These are phyloP conservation scores for Lasiosphaeria hispida DNA, from an alignment of 495 filamentous ascomycete genomes.

Conservation along the genomic window DNA sequence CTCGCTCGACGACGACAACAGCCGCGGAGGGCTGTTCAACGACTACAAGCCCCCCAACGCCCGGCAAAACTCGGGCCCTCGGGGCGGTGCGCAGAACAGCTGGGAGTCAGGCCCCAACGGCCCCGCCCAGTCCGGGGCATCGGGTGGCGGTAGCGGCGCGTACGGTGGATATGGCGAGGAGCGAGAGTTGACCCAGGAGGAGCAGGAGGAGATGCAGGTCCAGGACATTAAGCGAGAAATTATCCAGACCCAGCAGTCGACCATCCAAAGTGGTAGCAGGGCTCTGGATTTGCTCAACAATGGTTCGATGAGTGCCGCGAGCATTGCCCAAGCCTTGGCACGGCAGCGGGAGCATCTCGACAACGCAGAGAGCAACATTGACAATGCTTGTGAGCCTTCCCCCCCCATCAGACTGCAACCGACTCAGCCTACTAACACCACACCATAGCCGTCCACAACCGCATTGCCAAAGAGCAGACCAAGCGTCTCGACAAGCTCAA, in stretches of 20 bases:
- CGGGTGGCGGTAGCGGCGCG: conserved; percentile 27
- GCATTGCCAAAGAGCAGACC: conserved; percentile 11
- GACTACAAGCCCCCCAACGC: conserved; percentile 51
- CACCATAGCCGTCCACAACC: conserved; percentile 8
- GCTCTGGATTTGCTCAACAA: background rate
- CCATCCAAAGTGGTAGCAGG: conserved; percentile 68
- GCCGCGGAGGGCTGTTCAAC: conserved; percentile 46
- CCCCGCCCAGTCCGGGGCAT: background rate
- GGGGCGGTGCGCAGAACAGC: conserved; percentile 36
- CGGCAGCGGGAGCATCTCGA: conserved; percentile 13
- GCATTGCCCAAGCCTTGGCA: conserved; percentile 10
- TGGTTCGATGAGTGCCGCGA: conserved; percentile 10
- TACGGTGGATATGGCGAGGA: conserved; percentile 63
- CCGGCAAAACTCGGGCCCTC: conserved; percentile 8
- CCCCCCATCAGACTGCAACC: background rate
- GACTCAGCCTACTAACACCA: background rate
- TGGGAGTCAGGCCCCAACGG: conserved; percentile 25
- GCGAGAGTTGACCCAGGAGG: conserved; percentile 69
- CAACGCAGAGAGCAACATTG: conserved; percentile 14
- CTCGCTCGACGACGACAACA: conserved; percentile 49
- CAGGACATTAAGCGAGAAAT: conserved; percentile 69
- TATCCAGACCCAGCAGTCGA: conserved; percentile 69
- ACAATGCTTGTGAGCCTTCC: conserved; percentile 9
- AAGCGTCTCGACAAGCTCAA: conserved; percentile 17
- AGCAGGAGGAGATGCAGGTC: conserved; percentile 34